Conservation (phyloP, 345 rosid species). For the Nephelium lappaceum region DNA sequence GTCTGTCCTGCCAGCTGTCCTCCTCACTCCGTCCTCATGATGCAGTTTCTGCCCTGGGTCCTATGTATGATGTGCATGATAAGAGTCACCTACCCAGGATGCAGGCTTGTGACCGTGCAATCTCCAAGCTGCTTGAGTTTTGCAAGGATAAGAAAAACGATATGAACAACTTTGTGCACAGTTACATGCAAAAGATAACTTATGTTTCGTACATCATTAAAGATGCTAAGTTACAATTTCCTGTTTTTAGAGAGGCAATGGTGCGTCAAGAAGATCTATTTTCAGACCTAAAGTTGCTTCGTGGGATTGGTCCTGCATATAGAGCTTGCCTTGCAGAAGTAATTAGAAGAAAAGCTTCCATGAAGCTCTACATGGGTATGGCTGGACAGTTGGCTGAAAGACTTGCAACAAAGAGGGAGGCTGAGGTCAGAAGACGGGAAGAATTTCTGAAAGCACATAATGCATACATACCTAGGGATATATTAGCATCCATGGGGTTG, state of each 20-base stretch:
- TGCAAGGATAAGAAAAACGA: constrained; percentile 86
- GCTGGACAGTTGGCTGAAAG: constrained; percentile 97
- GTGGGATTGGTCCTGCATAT: constrained; percentile 87
- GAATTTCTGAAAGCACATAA: constrained; percentile 77
- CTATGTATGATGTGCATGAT: constrained; percentile 96
- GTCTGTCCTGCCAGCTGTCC: constrained; percentile 76
- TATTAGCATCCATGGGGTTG: constrained; percentile 85
- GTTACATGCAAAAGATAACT: constrained; percentile 79
- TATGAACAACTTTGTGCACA: constrained; percentile 85
- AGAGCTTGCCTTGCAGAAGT: constrained; percentile 98
- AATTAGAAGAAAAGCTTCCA: constrained; percentile 86
- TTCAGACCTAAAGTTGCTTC: constrained; percentile 68
- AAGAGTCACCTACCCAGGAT: constrained; percentile 88
- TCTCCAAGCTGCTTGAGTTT: constrained; percentile 65
- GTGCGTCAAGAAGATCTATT: constrained; percentile 73
- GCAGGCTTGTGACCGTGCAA: constrained; percentile 60
- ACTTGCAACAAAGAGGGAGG: constrained; percentile 89
- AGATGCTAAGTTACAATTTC: constrained; percentile 90
- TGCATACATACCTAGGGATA: constrained; percentile 69
- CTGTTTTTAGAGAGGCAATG: constrained; percentile 97
- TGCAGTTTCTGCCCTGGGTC: constrained; percentile 99
- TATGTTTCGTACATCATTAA: constrained; percentile 68
- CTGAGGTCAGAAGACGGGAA: constrained; percentile 87
- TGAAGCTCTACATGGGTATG: constrained; percentile 98
- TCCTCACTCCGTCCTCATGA: constrained; percentile 97